Evolutionary conservation across 1,284 basidiomycete species (phyloP).

Genomic region (Puccinia horiana): DNA sequence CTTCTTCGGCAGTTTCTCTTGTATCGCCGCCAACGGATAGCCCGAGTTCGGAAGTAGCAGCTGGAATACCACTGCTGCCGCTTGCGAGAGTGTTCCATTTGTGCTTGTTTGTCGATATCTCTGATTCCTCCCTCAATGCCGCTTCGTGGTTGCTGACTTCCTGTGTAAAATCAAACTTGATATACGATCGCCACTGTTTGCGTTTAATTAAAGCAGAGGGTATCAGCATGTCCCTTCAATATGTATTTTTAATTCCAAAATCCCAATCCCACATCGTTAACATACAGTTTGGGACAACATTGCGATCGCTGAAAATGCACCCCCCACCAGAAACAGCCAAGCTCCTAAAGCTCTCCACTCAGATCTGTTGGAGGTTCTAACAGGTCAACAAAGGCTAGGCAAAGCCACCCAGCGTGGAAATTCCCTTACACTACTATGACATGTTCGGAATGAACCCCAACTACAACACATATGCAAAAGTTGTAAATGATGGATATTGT

Average conservation of each 20-base stretch:
- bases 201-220: background rate
- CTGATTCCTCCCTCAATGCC: background rate
- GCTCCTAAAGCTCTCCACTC: slow-evolving; percentile 37
- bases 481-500: slow-evolving; percentile 41
- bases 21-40: background rate
- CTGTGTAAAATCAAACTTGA: slow-evolving; percentile 28
- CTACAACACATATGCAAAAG: slow-evolving; percentile 34
- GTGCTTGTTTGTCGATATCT: background rate
- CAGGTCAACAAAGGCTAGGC: background rate
- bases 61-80: background rate
- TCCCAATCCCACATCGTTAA: background rate
- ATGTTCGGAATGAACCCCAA: slow-evolving; percentile 40
- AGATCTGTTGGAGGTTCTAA: slow-evolving; percentile 20
- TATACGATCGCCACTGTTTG: slow-evolving; percentile 31
- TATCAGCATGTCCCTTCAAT: background rate
- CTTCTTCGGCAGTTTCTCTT: background rate
- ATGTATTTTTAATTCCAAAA: background rate
- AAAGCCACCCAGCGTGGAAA: background rate
- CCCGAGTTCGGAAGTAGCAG: background rate
- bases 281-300: slow-evolving; percentile 45
- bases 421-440: slow-evolving; percentile 39
- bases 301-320: slow-evolving; percentile 41
- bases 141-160: background rate
- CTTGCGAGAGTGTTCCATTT: slow-evolving; percentile 25
- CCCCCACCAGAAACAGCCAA: slow-evolving; percentile 41